Percentiles rank a stretch among this genome's conserved stretches.
Evolutionary conservation across 345 rosid species (phyloP).

Genomic region (Boechera divaricarpa): DNA sequence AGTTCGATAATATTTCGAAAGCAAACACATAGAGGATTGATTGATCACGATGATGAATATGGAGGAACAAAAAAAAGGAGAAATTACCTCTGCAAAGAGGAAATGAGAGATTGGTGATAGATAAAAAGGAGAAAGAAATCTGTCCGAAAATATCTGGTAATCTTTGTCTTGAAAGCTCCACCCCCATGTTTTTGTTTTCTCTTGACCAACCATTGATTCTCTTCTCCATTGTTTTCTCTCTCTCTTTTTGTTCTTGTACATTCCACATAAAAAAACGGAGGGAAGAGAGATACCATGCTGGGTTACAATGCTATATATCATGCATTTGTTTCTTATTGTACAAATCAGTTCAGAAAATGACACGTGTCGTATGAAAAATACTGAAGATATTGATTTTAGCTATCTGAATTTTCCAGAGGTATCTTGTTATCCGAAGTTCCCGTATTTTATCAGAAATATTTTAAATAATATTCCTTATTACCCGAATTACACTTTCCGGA

Average conservation of each 20-base stretch:
- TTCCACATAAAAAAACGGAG: background rate
- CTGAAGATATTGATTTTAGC: no score
- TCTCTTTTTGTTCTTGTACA: background rate
- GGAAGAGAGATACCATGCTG: background rate
- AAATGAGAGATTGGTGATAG: slow-evolving; percentile 10
- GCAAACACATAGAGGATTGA: background rate
- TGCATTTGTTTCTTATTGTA: no score
- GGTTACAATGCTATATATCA: background rate
- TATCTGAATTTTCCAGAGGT: no score
- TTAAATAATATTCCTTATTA: no score
- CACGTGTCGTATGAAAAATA: no score
- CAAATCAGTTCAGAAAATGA: no score
- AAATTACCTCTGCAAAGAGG: slow-evolving; percentile 52
- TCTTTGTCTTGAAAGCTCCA: slow-evolving; percentile 23
- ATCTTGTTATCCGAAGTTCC: no score
- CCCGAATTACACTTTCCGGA: no score
- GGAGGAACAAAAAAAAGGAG: background rate
- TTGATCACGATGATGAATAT: background rate
- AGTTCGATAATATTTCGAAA: background rate
- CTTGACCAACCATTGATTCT: slow-evolving; percentile 21
- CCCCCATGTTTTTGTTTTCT: background rate
- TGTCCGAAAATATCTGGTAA: slow-evolving; percentile 23
- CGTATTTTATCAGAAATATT: no score
- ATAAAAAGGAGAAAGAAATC: slow-evolving; percentile 22
- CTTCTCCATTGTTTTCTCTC: slow-evolving; percentile 1